Conservation (phyloP, 2,329 filamentous ascomycete genomes). For the Malbranchea cinnamomea region DNA sequence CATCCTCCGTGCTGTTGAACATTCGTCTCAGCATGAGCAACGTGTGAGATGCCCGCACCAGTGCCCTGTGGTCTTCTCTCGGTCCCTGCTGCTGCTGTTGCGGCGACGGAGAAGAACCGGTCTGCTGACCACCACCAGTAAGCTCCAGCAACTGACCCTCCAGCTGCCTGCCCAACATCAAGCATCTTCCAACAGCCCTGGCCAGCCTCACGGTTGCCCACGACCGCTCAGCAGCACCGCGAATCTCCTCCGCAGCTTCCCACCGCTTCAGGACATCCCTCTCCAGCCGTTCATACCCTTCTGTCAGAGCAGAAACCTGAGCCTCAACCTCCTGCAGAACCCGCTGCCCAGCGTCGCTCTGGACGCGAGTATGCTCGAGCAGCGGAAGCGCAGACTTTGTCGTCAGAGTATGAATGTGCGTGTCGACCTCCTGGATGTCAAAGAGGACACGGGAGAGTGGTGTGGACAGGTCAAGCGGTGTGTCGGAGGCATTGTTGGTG, state of each 20-base stretch:
- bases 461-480: slow-evolving; percentile 81
- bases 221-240: slow-evolving; percentile 59
- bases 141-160: slow-evolving; percentile 72
- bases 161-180: slow-evolving; percentile 71
- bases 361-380: slow-evolving; percentile 59
- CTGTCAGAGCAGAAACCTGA: slow-evolving; percentile 65
- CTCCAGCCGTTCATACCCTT: slow-evolving; percentile 73
- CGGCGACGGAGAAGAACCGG: not conserved
- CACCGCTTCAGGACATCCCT: slow-evolving; percentile 76
- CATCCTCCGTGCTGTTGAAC: slow-evolving; percentile 49
- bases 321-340: slow-evolving; percentile 64
- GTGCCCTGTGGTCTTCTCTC: slow-evolving; percentile 59
- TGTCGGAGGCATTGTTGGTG: slow-evolving; percentile 86
- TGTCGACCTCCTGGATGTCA: slow-evolving; percentile 92
- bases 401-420: slow-evolving; percentile 80
- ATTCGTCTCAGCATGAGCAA: slow-evolving; percentile 62
- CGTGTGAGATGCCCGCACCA: slow-evolving; percentile 71
- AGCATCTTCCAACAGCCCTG: slow-evolving; percentile 58
- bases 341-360: slow-evolving; percentile 55
- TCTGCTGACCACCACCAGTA: slow-evolving; percentile 23
- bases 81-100: slow-evolving; percentile 14
- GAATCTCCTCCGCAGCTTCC: slow-evolving; percentile 70
- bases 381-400: slow-evolving; percentile 71
- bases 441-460: slow-evolving; percentile 88
- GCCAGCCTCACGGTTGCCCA: slow-evolving; percentile 68